These are phyloP conservation scores for Ajuga chamaepitys DNA, from an alignment of 257 asterid species.

Conservation along the genomic window DNA sequence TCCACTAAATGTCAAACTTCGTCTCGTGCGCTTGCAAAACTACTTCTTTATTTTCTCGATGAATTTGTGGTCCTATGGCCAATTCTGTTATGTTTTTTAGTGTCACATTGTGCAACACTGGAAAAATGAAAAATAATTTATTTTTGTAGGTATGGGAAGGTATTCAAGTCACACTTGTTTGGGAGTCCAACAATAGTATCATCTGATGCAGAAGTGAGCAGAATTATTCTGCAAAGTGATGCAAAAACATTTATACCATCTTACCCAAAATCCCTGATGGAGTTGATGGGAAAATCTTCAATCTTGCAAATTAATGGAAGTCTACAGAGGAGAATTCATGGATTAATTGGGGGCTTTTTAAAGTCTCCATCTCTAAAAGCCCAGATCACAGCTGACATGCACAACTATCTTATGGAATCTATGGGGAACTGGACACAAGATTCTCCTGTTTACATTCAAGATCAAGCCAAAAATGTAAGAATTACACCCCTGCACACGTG, in stretches of 20 bases:
- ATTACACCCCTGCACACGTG: background rate
- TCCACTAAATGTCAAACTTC: too few species aligned
- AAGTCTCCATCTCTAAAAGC: slow-evolving; percentile 59
- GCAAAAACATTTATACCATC: slow-evolving; percentile 67
- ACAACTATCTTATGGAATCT: slow-evolving; percentile 45
- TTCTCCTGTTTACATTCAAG: slow-evolving; percentile 60
- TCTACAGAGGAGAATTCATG: slow-evolving; percentile 76
- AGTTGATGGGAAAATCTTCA: slow-evolving; percentile 78
- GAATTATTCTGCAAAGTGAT: slow-evolving; percentile 73
- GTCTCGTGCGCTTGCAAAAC: too few species aligned
- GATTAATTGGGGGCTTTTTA: slow-evolving; percentile 68
- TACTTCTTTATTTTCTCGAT: too few species aligned
- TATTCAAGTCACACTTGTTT: slow-evolving; percentile 84
- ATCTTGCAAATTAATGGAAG: slow-evolving; percentile 68
- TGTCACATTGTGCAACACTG: too few species aligned
- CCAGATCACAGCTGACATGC: slow-evolving; percentile 68
- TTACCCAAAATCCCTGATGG: slow-evolving; percentile 80
- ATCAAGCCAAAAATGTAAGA: slow-evolving; percentile 64
- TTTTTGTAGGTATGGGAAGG: slow-evolving; percentile 65
- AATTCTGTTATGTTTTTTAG: too few species aligned
- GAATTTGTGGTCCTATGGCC: too few species aligned
- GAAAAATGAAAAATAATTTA: too few species aligned
- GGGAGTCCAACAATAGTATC: slow-evolving; percentile 81
- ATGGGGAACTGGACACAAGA: slow-evolving; percentile 65
- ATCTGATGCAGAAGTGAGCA: slow-evolving; percentile 84